A percentile compares a stretch with the other conserved stretches of the same genome.
Conservation (phyloP, 2,329 filamentous ascomycete species). For the Fusarium nelsonii region DNA sequence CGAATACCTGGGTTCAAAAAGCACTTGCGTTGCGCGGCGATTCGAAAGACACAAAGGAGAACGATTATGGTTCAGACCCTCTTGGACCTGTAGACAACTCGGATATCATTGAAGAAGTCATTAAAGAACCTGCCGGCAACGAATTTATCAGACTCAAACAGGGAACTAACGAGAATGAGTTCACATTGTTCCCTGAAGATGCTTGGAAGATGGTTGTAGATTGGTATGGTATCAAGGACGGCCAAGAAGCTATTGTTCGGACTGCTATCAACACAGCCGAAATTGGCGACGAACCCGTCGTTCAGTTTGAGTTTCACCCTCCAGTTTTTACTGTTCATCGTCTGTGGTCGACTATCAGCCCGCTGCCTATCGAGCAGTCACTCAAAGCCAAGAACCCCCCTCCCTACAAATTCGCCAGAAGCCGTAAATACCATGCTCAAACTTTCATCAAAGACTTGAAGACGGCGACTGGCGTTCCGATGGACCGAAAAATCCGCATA, state of each 20-base stretch:
- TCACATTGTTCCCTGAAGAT: slow-evolving; percentile 79
- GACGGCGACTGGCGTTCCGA: slow-evolving; percentile 72
- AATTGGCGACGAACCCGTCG: slow-evolving; percentile 68
- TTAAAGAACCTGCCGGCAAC: slow-evolving; percentile 62
- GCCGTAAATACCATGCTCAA: slow-evolving; percentile 76
- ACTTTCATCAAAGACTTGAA: slow-evolving; percentile 84
- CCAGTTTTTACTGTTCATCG: slow-evolving; percentile 88
- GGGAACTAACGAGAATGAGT: slow-evolving; percentile 76
- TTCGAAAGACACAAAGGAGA: slow-evolving; percentile 66
- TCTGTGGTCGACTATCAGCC: slow-evolving; percentile 72
- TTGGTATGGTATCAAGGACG: slow-evolving; percentile 83
- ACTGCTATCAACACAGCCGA: slow-evolving; percentile 81
- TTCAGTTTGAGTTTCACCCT: slow-evolving; percentile 86
- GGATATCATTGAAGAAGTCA: slow-evolving; percentile 76
- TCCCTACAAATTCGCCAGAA: slow-evolving; percentile 76
- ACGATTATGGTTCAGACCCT: slow-evolving; percentile 69
- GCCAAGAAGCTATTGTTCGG: slow-evolving; percentile 78
- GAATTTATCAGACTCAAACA: slow-evolving; percentile 80
- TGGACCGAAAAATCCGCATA: slow-evolving; percentile 79
- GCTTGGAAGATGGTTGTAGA: slow-evolving; percentile 85
- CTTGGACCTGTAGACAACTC: slow-evolving; percentile 90
- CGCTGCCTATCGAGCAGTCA: slow-evolving; percentile 67
- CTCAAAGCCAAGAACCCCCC: slow-evolving; percentile 71
- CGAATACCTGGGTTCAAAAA: slow-evolving; percentile 80
- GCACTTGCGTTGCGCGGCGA: slow-evolving; percentile 75